Percentiles rank a stretch among this genome's conserved stretches.
Evolutionary conservation across 768 basidiomycete species (phyloP).

Genomic region (Tylopilus intermedius): DNA sequence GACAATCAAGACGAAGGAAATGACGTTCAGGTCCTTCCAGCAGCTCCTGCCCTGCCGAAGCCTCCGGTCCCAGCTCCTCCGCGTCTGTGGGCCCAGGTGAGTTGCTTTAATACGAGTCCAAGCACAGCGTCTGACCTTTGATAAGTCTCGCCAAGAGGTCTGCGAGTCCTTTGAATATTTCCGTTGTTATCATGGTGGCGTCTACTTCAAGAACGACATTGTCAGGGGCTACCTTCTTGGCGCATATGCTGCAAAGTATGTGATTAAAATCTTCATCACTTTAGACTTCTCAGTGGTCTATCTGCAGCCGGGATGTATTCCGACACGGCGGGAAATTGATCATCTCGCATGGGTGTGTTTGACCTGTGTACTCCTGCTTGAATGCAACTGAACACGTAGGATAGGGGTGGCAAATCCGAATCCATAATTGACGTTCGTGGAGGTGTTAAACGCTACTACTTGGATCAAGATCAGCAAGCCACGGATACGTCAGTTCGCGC

Average conservation of each 20-base stretch:
- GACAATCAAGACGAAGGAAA: constrained; percentile 9
- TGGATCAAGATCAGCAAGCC: constrained; percentile 62
- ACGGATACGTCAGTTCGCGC: constrained; percentile 69
- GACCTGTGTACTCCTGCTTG: not conserved
- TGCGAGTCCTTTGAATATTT: constrained; percentile 73
- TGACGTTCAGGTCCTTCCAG: constrained; percentile 14
- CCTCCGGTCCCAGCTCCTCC: constrained; percentile 29
- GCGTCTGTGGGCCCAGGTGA: constrained; percentile 43
- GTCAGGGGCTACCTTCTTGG: constrained; percentile 76
- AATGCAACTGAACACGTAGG: not conserved
- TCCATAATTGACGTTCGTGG: constrained; percentile 40
- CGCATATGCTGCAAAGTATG: constrained; percentile 62
- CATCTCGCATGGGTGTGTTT: constrained; percentile 74
- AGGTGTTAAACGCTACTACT: constrained; percentile 36
- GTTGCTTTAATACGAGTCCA: constrained; percentile 5
- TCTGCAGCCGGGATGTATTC: constrained; percentile 62
- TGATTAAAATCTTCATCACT: constrained; percentile 1
- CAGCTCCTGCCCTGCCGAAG: constrained; percentile 1
- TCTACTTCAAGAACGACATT: constrained; percentile 56
- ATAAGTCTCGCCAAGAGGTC: constrained; percentile 75
- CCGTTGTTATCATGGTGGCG: constrained; percentile 72
- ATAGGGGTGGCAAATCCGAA: constrained; percentile 67
- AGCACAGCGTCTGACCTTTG: constrained; percentile 1
- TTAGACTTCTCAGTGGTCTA: constrained; percentile 8
- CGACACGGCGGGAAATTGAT: constrained; percentile 62